These are phyloP conservation scores for Aspergillus sparsus DNA, from an alignment of 495 filamentous ascomycete genomes.

Conservation along the genomic window DNA sequence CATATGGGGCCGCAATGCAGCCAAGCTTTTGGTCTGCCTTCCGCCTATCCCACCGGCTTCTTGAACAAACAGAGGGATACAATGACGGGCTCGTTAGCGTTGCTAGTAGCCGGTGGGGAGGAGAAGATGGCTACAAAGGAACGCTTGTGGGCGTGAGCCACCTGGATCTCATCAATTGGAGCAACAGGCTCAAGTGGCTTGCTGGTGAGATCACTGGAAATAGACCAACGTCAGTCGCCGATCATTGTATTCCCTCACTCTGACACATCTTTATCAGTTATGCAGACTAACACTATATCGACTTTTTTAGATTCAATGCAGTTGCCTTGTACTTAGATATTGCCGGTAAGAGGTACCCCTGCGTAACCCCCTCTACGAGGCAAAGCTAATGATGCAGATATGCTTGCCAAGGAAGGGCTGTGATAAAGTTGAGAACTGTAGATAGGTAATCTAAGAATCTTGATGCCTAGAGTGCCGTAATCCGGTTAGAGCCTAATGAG, in stretches of 20 bases:
- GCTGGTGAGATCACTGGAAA: conserved; percentile 67
- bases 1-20: conserved; percentile 77
- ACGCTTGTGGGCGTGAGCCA: conserved; percentile 88
- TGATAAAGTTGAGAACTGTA: conserved; percentile 21
- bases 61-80: conserved; percentile 69
- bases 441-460: conserved; percentile 16
- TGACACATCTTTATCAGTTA: conserved; percentile 5
- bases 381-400: conserved; percentile 29
- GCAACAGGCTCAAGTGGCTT: conserved; percentile 75
- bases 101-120: conserved; percentile 82
- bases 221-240: conserved; percentile 57
- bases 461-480: conserved; percentile 26
- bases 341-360: conserved; percentile 54
- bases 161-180: conserved; percentile 95
- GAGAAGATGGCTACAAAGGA: conserved; percentile 68
- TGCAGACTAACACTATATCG: conserved; percentile 17
- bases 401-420: conserved; percentile 43
- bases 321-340: conserved; percentile 94
- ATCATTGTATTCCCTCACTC: background rate
- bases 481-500: background rate
- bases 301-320: conserved; percentile 76
- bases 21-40: conserved; percentile 74
- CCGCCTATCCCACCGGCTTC: conserved; percentile 67
- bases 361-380: background rate
- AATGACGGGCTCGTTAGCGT: conserved; percentile 96